These are phyloP conservation scores for Phytopythium oedochilum DNA, from an alignment of 352 stramenopile genomes.

Conservation along the genomic window DNA sequence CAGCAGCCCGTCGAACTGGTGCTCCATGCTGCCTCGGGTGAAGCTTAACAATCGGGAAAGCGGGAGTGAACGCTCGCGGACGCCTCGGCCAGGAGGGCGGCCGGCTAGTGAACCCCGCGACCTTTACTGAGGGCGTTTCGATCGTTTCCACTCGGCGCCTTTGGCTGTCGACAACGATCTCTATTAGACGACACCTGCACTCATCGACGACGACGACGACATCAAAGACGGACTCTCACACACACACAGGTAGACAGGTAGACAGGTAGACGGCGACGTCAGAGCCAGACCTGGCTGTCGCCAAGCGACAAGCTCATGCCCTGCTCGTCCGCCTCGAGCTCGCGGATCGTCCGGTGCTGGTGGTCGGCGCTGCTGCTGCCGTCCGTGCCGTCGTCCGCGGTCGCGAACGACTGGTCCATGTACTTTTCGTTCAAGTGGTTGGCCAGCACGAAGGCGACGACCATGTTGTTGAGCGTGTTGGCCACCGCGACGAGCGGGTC, in stretches of 20 bases:
- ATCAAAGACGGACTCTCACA: neutral
- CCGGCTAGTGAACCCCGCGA: neutral
- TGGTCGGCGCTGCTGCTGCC: neutral
- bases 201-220: neutral
- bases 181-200: neutral
- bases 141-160: neutral
- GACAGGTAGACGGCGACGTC: neutral
- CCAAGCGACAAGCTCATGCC: conserved; percentile 4
- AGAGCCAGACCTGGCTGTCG: conserved; percentile 3
- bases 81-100: too few relatives aligned
- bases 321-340: conserved; percentile 3
- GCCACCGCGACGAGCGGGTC: conserved; percentile 46
- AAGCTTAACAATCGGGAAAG: neutral
- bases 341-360: conserved; percentile 2
- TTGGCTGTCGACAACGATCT: neutral
- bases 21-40: conserved; percentile 17
- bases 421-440: conserved; percentile 37
- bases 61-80: too few relatives aligned
- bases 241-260: neutral
- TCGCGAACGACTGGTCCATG: conserved; percentile 5
- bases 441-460: conserved; percentile 48
- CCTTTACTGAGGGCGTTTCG: neutral
- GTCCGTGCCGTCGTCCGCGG: neutral
- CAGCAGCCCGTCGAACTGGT: conserved; percentile 27
- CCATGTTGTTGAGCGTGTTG: conserved; percentile 46